Base-by-base conservation (phyloP, 2,329 filamentous ascomycete genomes). In the Aspergillus latus region DNA sequence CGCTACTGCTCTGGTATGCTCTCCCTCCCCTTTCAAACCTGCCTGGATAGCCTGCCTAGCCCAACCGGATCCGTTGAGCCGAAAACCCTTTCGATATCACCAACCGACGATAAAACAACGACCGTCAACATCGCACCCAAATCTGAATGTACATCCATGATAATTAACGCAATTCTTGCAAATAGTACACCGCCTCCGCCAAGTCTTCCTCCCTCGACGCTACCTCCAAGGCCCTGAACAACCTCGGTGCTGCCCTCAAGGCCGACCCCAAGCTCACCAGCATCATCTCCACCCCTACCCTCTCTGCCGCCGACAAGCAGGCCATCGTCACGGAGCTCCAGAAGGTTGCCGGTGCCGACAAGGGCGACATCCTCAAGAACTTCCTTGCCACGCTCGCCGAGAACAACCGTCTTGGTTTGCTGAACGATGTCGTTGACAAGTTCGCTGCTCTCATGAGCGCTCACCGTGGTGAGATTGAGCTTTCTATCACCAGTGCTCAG, bases 1-100 rank as follows among this genome's bases (percentile, higher is more conserved):
- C 82, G 94, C 94, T 76, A 92, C 88, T 81, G 94, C 94, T 82
- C 84, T 99, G 87, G 94, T 99, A 93, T 77, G 90, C 76, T 48
- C 47, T 37, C 26, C 50, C 53, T 21, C 21, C 21, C 21, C 21
- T 21, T 21, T 21, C 42, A 34, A 28, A 11, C 36, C 28, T 30
- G 48, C 44, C 13, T 50, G 48, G 30, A 47, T 34, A 43, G 16
- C 10, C 10, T 28, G 30, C 21, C 26, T 36, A 42, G 34, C 46
- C 49, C 15, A 36, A 13, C 37, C 54, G 42, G 26, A 46, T 44
- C 61, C 60, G 49, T 62, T 62, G 34, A 60, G 54, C 61, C 61
- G 61, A 60, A 60, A 58, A 54, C 43, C 52, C 47, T 49, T 49
- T 54, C 48, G 45, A 52, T 26, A 40, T 40, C 21, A 2, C 21